Evolutionary conservation across 305 asterid species (phyloP).

Genomic region (Fraxinus albicans): DNA sequence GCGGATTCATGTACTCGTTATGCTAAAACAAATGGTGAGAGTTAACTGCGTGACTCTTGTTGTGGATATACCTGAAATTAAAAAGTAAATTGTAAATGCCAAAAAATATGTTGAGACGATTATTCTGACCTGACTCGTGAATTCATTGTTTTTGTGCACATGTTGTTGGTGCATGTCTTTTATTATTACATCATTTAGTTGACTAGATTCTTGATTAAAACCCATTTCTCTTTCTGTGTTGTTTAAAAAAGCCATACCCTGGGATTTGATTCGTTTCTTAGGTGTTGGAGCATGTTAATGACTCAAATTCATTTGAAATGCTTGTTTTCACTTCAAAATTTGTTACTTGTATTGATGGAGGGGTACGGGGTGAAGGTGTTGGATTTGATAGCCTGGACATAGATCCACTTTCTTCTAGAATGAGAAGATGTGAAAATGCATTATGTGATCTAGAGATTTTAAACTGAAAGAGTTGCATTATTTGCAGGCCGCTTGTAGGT

Average conservation of each 20-base stretch:
- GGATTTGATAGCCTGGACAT: not conserved
- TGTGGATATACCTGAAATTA: not conserved
- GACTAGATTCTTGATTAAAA: not conserved
- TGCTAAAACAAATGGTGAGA: not conserved
- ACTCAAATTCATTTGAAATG: not conserved
- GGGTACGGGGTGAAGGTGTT: not conserved
- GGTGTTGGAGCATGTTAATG: not conserved
- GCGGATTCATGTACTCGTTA: slow-evolving; percentile 14
- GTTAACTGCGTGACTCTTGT: not conserved
- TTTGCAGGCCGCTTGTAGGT: slow-evolving; percentile 48
- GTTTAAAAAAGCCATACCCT: not conserved
- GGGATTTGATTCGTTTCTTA: not conserved
- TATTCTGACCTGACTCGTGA: not conserved
- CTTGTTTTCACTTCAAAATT: not conserved
- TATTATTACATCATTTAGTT: not conserved
- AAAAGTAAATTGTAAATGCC: not conserved
- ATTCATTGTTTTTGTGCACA: not conserved
- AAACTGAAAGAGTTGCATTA: not conserved
- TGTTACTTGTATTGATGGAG: not conserved
- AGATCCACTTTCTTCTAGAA: not conserved
- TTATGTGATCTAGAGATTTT: not conserved
- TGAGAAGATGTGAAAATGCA: not conserved
- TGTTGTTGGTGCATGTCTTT: not conserved
- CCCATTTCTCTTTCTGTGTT: not conserved
- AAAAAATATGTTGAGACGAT: not conserved